phyloP scores from a whole-genome alignment of 78 protist genomes.

The Paratrimastix pyriformis region DNA sequence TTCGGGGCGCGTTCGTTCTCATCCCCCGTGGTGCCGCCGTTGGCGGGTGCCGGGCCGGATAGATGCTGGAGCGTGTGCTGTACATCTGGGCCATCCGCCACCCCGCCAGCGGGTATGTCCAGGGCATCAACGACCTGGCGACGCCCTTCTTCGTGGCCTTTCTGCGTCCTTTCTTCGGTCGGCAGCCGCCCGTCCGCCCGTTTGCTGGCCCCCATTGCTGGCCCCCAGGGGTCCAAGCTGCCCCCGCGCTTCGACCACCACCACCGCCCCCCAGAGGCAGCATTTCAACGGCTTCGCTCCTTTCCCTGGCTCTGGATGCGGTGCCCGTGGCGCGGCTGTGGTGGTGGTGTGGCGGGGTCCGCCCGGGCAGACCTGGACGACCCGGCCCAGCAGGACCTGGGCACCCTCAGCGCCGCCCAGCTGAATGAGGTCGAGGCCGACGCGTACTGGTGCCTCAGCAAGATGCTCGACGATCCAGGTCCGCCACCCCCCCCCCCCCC shows the following conservation, averaged over 20 bases:
- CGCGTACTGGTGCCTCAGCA: conserved; percentile 75
- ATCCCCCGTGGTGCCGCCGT: neutral
- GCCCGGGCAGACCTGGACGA: neutral
- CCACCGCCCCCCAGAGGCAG: neutral
- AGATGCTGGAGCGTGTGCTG: conserved; percentile 65
- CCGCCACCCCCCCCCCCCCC: no score
- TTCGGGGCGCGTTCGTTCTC: neutral
- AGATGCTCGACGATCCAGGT: conserved; percentile 67
- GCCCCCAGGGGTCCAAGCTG: no score
- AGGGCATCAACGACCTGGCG: conserved; percentile 87
- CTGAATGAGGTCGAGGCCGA: conserved; percentile 73
- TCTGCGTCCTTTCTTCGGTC: neutral
- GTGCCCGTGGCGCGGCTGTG: no score
- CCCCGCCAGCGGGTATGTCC: conserved; percentile 93
- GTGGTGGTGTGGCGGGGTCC: no score
- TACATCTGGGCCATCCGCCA: conserved; percentile 87
- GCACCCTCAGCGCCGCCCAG: neutral
- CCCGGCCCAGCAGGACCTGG: neutral
- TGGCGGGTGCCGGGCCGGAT: neutral
- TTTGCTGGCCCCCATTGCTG: no score
- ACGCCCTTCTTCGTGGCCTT: conserved; percentile 69
- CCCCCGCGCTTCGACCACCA: neutral
- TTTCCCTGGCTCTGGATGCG: no score
- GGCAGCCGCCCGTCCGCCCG: neutral
- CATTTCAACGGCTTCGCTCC: no score